Conservation (phyloP, 495 filamentous ascomycete genomes). For the Penicillium desertorum region DNA sequence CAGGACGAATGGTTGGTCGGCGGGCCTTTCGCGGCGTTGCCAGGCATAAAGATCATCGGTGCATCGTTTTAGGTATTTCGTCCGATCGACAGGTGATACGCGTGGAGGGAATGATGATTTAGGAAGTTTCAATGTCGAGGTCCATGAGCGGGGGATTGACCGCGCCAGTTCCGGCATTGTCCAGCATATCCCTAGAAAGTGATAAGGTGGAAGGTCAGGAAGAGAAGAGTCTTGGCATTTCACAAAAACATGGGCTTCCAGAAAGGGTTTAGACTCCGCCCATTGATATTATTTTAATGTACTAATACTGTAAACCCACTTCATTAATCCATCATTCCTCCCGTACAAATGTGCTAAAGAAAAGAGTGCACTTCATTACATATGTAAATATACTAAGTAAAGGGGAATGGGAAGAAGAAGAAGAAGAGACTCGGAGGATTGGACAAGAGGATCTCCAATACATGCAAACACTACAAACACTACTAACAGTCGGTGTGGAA, state of each 20-base stretch:
- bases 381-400: too few species aligned
- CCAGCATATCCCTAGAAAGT: slow-evolving; percentile 18
- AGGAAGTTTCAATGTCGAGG: slow-evolving; percentile 59
- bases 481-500: too few species aligned
- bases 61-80: slow-evolving; percentile 71
- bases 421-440: too few species aligned
- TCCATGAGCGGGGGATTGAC: slow-evolving; percentile 53
- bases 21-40: slow-evolving; percentile 66
- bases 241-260: not conserved
- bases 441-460: too few species aligned
- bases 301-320: too few species aligned
- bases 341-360: too few species aligned
- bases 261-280: slow-evolving; percentile 5
- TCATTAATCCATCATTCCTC: too few species aligned
- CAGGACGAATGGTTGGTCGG: slow-evolving; percentile 66
- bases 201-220: not conserved
- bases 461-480: too few species aligned
- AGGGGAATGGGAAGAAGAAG: too few species aligned
- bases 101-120: slow-evolving; percentile 60
- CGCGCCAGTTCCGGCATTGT: slow-evolving; percentile 52
- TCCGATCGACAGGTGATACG: slow-evolving; percentile 48
- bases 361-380: too few species aligned
- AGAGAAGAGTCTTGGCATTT: not conserved
- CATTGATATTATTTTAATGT: too few species aligned
- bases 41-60: slow-evolving; percentile 87